Conservation (phyloP, 768 basidiomycete genomes). For the Gloeophyllum trabeum region DNA sequence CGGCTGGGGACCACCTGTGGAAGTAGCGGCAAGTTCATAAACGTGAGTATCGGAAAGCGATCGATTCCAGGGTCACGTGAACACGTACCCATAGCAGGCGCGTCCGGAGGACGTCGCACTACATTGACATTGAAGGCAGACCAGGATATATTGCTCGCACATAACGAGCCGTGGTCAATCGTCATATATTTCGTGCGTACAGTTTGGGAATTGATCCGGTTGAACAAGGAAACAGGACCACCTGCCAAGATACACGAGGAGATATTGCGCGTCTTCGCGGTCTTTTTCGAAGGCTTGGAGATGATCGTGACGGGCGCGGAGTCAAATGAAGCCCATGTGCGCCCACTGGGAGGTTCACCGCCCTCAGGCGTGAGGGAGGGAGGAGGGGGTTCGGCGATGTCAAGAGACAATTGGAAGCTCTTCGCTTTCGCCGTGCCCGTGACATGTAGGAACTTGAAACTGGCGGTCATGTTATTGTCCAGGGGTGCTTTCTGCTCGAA, state of each 20-base stretch:
- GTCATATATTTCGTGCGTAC: constrained; percentile 98
- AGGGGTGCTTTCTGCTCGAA: constrained; percentile 78
- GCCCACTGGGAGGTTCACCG: constrained; percentile 32
- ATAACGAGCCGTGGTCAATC: constrained; percentile 71
- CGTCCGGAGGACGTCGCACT: constrained; percentile 60
- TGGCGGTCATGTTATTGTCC: constrained; percentile 76
- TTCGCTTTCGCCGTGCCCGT: constrained; percentile 83
- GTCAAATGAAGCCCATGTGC: constrained; percentile 85
- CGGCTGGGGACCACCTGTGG: constrained; percentile 57
- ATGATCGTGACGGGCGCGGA: constrained; percentile 91
- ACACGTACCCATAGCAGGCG: constrained; percentile 50
- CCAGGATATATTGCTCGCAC: constrained; percentile 88
- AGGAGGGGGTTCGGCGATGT: constrained; percentile 68
- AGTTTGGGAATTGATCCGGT: constrained; percentile 93
- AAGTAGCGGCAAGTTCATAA: constrained; percentile 19
- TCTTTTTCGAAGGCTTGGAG: constrained; percentile 96
- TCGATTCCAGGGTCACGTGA: constrained; percentile 34
- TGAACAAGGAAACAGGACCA: constrained; percentile 87
- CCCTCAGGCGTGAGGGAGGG: constrained; percentile 29
- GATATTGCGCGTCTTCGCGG: constrained; percentile 88
- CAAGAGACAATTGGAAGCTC: constrained; percentile 78
- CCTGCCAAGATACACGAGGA: constrained; percentile 84
- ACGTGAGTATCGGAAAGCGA: constrained; percentile 24
- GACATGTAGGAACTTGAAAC: constrained; percentile 88
- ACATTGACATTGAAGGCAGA: constrained; percentile 93